phyloP scores from a whole-genome alignment of 176 grass and related monocot genomes.

The Carex kokanica region DNA sequence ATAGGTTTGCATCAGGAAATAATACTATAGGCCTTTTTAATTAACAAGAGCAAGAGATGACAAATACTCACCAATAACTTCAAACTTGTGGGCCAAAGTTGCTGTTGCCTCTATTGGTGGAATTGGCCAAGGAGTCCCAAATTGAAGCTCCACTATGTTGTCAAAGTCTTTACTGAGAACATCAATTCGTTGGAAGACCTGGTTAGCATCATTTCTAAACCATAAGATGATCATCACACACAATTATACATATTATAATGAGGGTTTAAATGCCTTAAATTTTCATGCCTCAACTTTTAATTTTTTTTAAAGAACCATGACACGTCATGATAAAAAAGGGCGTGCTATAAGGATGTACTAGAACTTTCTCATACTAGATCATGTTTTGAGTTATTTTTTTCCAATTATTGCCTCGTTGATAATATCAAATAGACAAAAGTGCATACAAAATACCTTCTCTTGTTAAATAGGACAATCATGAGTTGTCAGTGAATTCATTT shows the following conservation, averaged over 20 bases:
- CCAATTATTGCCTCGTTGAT: background rate
- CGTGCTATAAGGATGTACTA: background rate
- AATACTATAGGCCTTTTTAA: no score
- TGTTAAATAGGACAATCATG: background rate
- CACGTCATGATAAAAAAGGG: background rate
- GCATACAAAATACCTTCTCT: background rate
- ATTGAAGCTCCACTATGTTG: constrained; percentile 82
- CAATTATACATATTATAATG: background rate
- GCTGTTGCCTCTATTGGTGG: constrained; percentile 54
- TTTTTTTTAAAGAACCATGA: background rate
- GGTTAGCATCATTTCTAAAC: background rate
- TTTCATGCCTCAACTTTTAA: no score
- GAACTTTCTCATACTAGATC: no score
- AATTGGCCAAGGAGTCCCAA: constrained; percentile 80
- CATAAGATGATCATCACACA: background rate
- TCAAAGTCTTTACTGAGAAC: constrained; percentile 71
- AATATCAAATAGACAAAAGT: background rate
- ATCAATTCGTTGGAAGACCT: constrained; percentile 92
- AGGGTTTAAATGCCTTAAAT: no score
- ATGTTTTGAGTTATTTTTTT: background rate
- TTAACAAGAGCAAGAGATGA: background rate
- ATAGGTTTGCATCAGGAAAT: background rate
- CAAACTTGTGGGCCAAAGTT: constrained; percentile 76
- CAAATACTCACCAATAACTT: constrained; percentile 57
- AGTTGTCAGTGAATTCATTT: background rate